Conservation (phyloP, 371 early-diverging fungal genomes). For the Mucor sp. region DNA sequence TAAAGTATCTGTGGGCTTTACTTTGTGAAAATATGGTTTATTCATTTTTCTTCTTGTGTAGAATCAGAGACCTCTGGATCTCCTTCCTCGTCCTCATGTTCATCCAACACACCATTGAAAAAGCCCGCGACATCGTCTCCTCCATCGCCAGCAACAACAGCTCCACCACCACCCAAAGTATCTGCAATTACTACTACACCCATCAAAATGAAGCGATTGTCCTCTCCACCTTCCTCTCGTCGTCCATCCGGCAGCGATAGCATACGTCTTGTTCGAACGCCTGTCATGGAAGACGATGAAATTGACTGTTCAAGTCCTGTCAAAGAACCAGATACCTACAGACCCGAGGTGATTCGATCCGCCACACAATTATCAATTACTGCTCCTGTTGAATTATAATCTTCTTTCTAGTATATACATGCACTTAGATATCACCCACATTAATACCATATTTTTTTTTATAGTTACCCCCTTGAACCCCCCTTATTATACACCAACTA, state of each 20-base stretch:
- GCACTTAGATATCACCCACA: neutral
- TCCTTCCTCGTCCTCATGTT: slow-evolving; percentile 26
- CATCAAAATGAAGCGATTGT: slow-evolving; percentile 1
- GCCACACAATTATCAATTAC: slow-evolving; percentile 48
- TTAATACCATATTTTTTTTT: slow-evolving; percentile 3
- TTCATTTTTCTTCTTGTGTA: neutral
- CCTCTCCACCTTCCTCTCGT: slow-evolving; percentile 23
- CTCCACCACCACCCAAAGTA: neutral
- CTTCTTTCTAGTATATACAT: neutral
- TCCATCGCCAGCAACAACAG: neutral
- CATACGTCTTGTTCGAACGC: slow-evolving; percentile 29
- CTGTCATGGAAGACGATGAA: slow-evolving; percentile 39
- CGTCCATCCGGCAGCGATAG: slow-evolving; percentile 36
- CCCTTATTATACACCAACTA: neutral
- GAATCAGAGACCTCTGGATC: slow-evolving; percentile 8
- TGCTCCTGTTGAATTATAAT: slow-evolving; percentile 33
- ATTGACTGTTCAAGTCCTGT: slow-evolving; percentile 33
- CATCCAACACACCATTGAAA: slow-evolving; percentile 24
- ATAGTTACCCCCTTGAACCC: neutral
- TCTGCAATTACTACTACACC: neutral
- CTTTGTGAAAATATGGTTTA: neutral
- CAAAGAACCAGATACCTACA: slow-evolving; percentile 45
- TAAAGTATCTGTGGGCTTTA: neutral
- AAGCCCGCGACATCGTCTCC: neutral
- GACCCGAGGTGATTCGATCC: slow-evolving; percentile 49